Evolutionary conservation across 768 basidiomycete species (phyloP).

Genomic region (Auriscalpium microsporum): DNA sequence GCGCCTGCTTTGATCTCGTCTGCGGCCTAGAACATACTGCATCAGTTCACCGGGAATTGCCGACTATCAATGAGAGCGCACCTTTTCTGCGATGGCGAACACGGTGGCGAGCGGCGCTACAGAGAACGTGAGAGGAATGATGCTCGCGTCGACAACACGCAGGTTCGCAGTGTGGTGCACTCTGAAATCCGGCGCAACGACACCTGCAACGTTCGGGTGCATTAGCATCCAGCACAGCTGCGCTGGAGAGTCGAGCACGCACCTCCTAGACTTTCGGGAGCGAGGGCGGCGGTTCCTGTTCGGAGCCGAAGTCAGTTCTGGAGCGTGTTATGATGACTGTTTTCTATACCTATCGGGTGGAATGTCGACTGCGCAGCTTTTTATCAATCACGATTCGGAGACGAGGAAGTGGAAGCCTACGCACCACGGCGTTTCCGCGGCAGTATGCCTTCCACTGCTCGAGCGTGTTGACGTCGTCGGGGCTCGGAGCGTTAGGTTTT

Average conservation of each 20-base stretch:
- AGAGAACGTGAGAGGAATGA: slow-evolving; percentile 12
- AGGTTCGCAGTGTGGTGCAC: slow-evolving; percentile 39
- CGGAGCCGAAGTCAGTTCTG: neutral
- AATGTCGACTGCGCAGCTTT: slow-evolving; percentile 6
- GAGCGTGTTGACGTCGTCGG: slow-evolving; percentile 6
- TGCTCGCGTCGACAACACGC: slow-evolving; percentile 23
- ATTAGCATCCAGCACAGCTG: slow-evolving; percentile 1
- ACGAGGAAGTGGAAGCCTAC: neutral
- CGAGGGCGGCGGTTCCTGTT: slow-evolving; percentile 33
- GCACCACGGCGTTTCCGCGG: slow-evolving; percentile 11
- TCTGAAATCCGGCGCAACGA: slow-evolving; percentile 32
- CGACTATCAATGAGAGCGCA: neutral
- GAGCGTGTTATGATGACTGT: neutral
- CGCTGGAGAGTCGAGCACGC: neutral
- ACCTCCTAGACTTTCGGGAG: slow-evolving; percentile 28
- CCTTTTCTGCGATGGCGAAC: slow-evolving; percentile 14
- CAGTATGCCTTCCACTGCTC: slow-evolving; percentile 10
- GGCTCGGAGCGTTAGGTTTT: slow-evolving; percentile 6
- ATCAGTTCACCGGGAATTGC: neutral
- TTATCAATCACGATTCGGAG: neutral
- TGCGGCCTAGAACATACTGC: slow-evolving; percentile 1
- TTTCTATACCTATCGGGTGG: slow-evolving; percentile 7
- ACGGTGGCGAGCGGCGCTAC: slow-evolving; percentile 12
- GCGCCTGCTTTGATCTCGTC: slow-evolving; percentile 8
- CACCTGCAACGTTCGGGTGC: slow-evolving; percentile 18